phyloP scores from a whole-genome alignment of 495 filamentous ascomycete genomes.

The Penicillium pulvis region DNA sequence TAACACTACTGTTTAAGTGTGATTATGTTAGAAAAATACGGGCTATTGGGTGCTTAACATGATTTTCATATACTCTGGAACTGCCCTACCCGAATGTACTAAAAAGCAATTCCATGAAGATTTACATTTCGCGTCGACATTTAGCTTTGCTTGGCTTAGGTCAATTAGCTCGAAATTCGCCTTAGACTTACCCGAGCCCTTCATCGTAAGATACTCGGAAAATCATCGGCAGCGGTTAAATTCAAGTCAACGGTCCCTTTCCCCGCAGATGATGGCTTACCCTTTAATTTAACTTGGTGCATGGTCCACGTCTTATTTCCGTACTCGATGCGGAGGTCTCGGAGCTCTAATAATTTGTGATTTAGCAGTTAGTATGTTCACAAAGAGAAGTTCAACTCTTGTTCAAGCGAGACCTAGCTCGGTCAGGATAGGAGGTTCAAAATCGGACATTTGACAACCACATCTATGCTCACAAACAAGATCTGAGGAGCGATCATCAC shows the following conservation, averaged over 20 bases:
- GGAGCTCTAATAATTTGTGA: not conserved
- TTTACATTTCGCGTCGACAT: not conserved
- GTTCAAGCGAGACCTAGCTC: not conserved
- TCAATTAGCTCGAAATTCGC: too few species aligned
- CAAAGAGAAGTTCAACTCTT: not conserved
- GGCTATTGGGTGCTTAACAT: slow-evolving; percentile 6
- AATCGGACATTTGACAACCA: not conserved
- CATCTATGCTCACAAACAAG: not conserved
- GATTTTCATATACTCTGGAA: slow-evolving; percentile 1
- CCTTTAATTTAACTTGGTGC: slow-evolving; percentile 1
- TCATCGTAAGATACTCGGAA: slow-evolving; percentile 21
- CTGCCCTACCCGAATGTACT: not conserved
- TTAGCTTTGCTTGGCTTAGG: not conserved
- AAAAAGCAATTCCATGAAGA: slow-evolving; percentile 3
- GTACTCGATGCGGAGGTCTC: not conserved
- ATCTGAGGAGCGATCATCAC: not conserved
- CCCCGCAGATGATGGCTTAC: slow-evolving; percentile 20
- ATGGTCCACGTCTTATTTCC: slow-evolving; percentile 4
- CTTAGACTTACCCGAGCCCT: not conserved
- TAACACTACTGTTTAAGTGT: slow-evolving; percentile 44
- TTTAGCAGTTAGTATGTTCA: not conserved
- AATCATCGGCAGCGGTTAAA: slow-evolving; percentile 29
- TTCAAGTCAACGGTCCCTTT: slow-evolving; percentile 6
- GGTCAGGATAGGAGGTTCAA: not conserved
- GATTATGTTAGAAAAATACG: not conserved